Evolutionary conservation across 345 rosid genomes (phyloP).

Genomic region (Salix viminalis): DNA sequence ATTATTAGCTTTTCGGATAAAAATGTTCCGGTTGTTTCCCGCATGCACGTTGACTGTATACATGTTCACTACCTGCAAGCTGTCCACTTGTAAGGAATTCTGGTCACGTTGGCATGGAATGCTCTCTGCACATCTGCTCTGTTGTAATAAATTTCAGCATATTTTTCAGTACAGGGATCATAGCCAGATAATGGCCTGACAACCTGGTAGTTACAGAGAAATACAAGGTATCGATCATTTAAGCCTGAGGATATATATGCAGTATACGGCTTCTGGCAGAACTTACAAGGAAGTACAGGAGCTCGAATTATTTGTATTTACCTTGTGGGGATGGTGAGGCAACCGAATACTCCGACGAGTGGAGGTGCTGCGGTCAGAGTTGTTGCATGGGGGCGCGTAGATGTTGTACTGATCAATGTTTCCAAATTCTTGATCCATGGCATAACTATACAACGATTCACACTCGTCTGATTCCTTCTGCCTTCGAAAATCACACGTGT

Average conservation of each 20-base stretch:
- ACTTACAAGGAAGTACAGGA: neutral
- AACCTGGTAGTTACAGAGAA: constrained; percentile 28
- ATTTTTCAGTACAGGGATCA: constrained; percentile 97
- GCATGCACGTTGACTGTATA: neutral
- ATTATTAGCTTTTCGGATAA: neutral
- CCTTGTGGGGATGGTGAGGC: constrained; percentile 64
- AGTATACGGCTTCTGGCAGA: neutral
- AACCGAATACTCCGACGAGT: constrained; percentile 46
- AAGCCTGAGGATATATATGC: neutral
- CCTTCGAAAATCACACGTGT: constrained; percentile 71
- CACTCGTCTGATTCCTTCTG: constrained; percentile 86
- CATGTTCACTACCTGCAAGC: constrained; percentile 68
- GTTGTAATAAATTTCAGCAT: constrained; percentile 93
- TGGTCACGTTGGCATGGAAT: constrained; percentile 72
- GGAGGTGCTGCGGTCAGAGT: constrained; percentile 51
- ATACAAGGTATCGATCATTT: neutral
- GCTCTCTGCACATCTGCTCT: constrained; percentile 86
- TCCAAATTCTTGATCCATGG: constrained; percentile 94
- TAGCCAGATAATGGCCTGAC: constrained; percentile 66
- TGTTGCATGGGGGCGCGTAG: constrained; percentile 84
- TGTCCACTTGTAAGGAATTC: constrained; percentile 83
- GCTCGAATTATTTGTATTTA: neutral
- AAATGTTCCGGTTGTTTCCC: neutral
- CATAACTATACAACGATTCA: constrained; percentile 76
- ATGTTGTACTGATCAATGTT: constrained; percentile 96